A percentile compares a stretch with the other conserved stretches of the same genome.
Evolutionary conservation across 495 filamentous ascomycete genomes (phyloP).

Genomic region (Daldinia concentrica): DNA sequence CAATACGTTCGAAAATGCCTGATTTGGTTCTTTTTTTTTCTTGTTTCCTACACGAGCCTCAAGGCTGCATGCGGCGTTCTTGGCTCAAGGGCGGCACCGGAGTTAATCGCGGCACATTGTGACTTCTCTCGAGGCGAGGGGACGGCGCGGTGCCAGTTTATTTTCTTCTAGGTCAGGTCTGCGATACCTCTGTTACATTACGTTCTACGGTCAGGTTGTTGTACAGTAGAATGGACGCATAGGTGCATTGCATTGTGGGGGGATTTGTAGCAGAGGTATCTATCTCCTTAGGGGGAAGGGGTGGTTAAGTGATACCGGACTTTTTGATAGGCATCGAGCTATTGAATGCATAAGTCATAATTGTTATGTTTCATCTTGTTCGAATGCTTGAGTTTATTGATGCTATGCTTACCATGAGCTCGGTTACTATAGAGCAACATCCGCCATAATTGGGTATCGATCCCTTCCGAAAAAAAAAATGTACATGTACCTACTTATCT

Average conservation of each 20-base stretch:
- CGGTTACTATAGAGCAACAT: not conserved
- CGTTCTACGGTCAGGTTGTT: conserved; percentile 17
- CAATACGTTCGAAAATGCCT: not conserved
- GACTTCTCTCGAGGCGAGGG: conserved; percentile 8
- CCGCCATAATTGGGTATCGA: not conserved
- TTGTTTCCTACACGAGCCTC: conserved; percentile 14
- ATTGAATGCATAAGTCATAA: conserved; percentile 23
- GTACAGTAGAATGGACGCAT: conserved; percentile 35
- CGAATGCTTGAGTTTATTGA: not conserved
- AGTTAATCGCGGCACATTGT: conserved; percentile 19
- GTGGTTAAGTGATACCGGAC: not conserved
- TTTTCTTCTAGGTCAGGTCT: conserved; percentile 17
- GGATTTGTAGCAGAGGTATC: conserved; percentile 13
- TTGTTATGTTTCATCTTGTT: not conserved
- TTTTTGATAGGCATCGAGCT: conserved; percentile 9
- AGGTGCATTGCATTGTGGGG: conserved; percentile 21
- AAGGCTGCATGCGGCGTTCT: conserved; percentile 32
- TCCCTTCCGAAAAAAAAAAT: not conserved
- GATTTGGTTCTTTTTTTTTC: conserved; percentile 3
- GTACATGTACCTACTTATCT: not conserved
- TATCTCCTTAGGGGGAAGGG: conserved; percentile 7
- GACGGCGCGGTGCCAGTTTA: conserved; percentile 2
- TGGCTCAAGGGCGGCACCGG: conserved; percentile 19
- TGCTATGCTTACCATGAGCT: not conserved
- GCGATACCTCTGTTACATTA: conserved; percentile 26